phyloP scores from a whole-genome alignment of 768 basidiomycete species.

The Termitomyces sp. region DNA sequence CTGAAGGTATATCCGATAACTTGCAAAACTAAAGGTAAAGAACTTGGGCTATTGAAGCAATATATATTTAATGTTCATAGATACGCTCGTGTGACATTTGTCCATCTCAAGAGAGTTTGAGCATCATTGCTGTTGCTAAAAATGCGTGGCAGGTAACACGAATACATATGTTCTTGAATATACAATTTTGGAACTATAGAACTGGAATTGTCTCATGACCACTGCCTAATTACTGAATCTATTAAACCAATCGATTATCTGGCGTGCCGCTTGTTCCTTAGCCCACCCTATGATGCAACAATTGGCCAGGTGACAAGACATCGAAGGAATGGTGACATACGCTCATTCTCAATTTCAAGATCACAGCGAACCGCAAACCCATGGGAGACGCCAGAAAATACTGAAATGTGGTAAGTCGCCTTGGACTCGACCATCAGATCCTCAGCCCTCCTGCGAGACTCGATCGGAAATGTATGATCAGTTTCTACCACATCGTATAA shows the following conservation, averaged over 20 bases:
- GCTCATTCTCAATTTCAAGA: conserved; percentile 32
- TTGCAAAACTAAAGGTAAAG: neutral
- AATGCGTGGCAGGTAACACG: neutral
- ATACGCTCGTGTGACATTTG: neutral
- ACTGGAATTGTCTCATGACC: neutral
- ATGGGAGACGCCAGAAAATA: conserved; percentile 47
- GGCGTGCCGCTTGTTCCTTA: conserved; percentile 52
- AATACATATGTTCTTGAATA: neutral
- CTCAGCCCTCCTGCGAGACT: conserved; percentile 50
- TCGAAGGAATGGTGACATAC: conserved; percentile 20
- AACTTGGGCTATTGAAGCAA: neutral
- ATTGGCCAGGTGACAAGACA: neutral
- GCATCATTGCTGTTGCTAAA: neutral
- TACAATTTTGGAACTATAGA: neutral
- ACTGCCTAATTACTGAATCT: conserved; percentile 26
- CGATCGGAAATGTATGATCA: conserved; percentile 49
- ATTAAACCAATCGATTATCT: conserved; percentile 46
- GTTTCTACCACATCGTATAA: conserved; percentile 29
- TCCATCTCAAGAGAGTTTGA: neutral
- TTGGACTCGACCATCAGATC: conserved; percentile 48
- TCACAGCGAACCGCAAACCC: conserved; percentile 47
- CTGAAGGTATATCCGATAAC: neutral
- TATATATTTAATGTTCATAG: neutral
- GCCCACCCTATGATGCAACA: conserved; percentile 44
- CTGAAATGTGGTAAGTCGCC: conserved; percentile 50